phyloP scores from a whole-genome alignment of 208 protist species.

The Leishmania gerbilli region DNA sequence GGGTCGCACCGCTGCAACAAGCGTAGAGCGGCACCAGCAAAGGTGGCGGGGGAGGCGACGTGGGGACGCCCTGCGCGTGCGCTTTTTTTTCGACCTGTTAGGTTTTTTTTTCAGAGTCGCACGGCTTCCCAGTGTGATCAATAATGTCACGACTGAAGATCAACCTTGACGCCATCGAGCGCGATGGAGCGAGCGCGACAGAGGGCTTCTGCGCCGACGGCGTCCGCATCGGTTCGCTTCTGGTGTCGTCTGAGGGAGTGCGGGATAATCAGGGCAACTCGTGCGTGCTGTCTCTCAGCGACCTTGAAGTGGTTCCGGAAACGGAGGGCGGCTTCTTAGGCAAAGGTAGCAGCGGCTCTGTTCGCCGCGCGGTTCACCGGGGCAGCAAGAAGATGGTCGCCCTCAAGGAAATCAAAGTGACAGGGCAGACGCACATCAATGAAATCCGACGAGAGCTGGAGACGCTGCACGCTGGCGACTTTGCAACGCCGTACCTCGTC shows the following conservation, averaged over 20 bases:
- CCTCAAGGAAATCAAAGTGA: slow-evolving; percentile 90
- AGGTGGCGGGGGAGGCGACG: no score
- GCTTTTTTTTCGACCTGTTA: background rate
- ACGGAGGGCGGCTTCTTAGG: slow-evolving; percentile 69
- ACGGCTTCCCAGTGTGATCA: background rate
- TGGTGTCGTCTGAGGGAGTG: slow-evolving; percentile 78
- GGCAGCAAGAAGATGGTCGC: slow-evolving; percentile 64
- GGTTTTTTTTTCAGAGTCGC: background rate
- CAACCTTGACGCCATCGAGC: slow-evolving; percentile 72
- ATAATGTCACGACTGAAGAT: slow-evolving; percentile 63
- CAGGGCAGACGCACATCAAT: slow-evolving; percentile 64
- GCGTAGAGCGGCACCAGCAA: background rate
- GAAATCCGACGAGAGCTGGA: slow-evolving; percentile 87
- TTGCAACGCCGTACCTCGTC: slow-evolving; percentile 59
- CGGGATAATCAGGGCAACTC: slow-evolving; percentile 48
- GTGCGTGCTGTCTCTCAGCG: slow-evolving; percentile 77
- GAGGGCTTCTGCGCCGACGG: slow-evolving; percentile 57
- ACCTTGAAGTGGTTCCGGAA: slow-evolving; percentile 60
- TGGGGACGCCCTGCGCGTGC: background rate
- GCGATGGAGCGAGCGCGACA: slow-evolving; percentile 41
- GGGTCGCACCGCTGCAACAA: background rate
- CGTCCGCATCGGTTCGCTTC: slow-evolving; percentile 72
- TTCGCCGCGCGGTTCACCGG: slow-evolving; percentile 62
- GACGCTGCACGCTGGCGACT: slow-evolving; percentile 66
- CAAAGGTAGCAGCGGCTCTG: slow-evolving; percentile 82